Percentiles rank a stretch among this genome's conserved stretches.
phyloP scores from a whole-genome alignment of 306 rosid species.

The Cicer chorassanicum region DNA sequence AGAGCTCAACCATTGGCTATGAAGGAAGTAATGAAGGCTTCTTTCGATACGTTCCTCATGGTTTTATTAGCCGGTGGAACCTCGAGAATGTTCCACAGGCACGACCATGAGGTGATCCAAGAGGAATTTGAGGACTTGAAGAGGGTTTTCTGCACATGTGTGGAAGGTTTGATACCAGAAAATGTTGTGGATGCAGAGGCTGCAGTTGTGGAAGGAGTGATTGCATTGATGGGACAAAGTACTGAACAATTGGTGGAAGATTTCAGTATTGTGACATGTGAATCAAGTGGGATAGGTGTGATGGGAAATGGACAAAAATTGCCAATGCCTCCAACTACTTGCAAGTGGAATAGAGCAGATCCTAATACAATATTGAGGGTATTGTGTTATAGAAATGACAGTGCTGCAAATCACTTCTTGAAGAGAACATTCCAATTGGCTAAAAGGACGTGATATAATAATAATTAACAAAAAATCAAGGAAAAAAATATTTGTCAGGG shows the following conservation, averaged over 20 bases:
- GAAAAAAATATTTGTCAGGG: conserved; percentile 17
- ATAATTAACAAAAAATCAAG: not conserved
- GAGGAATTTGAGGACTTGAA: conserved; percentile 73
- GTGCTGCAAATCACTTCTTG: conserved; percentile 71
- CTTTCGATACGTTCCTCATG: conserved; percentile 78
- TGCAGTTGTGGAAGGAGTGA: conserved; percentile 74
- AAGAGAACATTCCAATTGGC: conserved; percentile 87
- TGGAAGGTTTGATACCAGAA: conserved; percentile 72
- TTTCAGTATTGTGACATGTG: conserved; percentile 76
- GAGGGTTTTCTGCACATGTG: conserved; percentile 56
- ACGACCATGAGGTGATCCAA: conserved; percentile 59
- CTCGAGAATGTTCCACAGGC: conserved; percentile 58
- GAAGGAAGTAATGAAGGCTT: conserved; percentile 79
- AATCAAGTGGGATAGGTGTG: conserved; percentile 70
- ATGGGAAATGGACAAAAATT: conserved; percentile 68
- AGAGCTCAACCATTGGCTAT: conserved; percentile 76
- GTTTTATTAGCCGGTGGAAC: conserved; percentile 84
- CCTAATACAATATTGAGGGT: conserved; percentile 92
- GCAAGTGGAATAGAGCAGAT: conserved; percentile 81
- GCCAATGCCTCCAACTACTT: conserved; percentile 95
- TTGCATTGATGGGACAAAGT: conserved; percentile 67
- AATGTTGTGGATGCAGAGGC: conserved; percentile 74
- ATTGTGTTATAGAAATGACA: conserved; percentile 78
- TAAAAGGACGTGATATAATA: conserved; percentile 60
- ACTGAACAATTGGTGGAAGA: conserved; percentile 83